Base-by-base conservation (phyloP, 371 early-diverging fungal genomes). In the Mortierella sp. region DNA sequence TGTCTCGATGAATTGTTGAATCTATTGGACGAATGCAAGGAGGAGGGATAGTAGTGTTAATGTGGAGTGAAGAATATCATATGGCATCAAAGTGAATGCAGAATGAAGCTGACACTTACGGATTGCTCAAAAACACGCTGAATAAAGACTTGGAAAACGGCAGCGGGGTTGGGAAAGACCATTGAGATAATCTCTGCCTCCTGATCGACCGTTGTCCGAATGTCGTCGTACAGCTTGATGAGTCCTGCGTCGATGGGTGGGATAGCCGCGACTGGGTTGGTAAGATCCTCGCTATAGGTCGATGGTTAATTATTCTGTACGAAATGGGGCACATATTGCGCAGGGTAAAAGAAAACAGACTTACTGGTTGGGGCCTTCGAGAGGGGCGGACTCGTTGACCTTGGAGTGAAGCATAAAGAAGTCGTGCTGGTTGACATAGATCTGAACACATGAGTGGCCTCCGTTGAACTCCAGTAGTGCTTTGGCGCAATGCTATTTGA, bases 61-160 rank as follows among this genome's bases (percentile, higher is more conserved):
- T 46, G 27, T 18, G 5, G 21, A 32, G 14, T 7, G 18, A 63
- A 6, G 6, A 35, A 14, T 2, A 35, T 35, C 35, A 6, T 18
- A 32, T 7, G 63, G 6, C 35, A 35, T 1, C 18, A 32, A 63
- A 29, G 51, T 21, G 21, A 35, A 12, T 63, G 11, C 35, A 46
- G 0, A 29, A 35, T 41, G 43, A 21, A 38, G 11, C 0, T 4
- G 4, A 21, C 14, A 83, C 88, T 81, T 93, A 98, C 97, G 58
- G 97, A 95, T 90, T 99, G 98, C 72, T 96, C 98, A 92, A 98
- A 99, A 4, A 98, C 94, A 56, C 99, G 93, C 80, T 98, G 97
- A 38, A 98, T 89, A 75, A 99, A 95, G 60, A 95, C 95, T 90
- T 97, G 96, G 93, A 98, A 95, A 12, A 98, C 97, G 1, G 94